A percentile compares a stretch with the other conserved stretches of the same genome.
phyloP scores from a whole-genome alignment of 2,329 filamentous ascomycete genomes.

The Botrytis squamosa region DNA sequence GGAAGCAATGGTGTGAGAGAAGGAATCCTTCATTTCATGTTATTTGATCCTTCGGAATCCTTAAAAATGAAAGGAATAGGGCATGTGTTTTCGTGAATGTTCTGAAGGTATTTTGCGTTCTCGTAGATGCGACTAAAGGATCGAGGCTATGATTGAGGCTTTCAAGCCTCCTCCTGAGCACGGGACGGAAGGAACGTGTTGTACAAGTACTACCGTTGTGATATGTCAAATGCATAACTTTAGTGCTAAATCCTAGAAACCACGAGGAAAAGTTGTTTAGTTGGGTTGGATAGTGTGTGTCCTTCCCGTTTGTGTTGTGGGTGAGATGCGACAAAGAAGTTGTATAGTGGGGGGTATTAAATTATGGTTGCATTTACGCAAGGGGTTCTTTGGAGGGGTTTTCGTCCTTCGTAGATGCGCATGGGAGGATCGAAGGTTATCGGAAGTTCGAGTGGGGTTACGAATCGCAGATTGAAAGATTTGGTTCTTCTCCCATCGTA shows the following conservation, averaged over 20 bases:
- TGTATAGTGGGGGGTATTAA: background rate
- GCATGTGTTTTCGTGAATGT: constrained; percentile 13
- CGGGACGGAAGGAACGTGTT: constrained; percentile 18
- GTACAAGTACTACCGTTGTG: constrained; percentile 14
- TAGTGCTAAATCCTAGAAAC: constrained; percentile 16
- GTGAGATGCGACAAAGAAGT: background rate
- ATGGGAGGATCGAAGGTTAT: background rate
- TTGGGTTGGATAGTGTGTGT: constrained; percentile 16
- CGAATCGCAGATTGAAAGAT: constrained; percentile 17
- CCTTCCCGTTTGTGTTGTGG: constrained; percentile 17
- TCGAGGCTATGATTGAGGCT: constrained; percentile 12
- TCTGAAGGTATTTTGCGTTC: constrained; percentile 4
- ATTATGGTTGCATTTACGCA: constrained; percentile 17
- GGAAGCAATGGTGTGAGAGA: background rate
- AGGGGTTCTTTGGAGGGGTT: constrained; percentile 2
- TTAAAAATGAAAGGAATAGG: background rate
- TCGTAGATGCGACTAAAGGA: constrained; percentile 11
- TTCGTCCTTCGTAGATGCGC: constrained; percentile 14
- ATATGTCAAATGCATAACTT: constrained; percentile 16
- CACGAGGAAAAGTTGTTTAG: constrained; percentile 18
- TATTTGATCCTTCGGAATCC: constrained; percentile 14
- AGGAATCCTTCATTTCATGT: background rate
- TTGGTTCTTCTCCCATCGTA: constrained; percentile 9
- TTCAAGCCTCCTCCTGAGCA: constrained; percentile 10
- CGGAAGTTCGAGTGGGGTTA: constrained; percentile 1